Evolutionary conservation across 805 yeast genomes (phyloP).

Genomic region (Ascoidea asiatica): DNA sequence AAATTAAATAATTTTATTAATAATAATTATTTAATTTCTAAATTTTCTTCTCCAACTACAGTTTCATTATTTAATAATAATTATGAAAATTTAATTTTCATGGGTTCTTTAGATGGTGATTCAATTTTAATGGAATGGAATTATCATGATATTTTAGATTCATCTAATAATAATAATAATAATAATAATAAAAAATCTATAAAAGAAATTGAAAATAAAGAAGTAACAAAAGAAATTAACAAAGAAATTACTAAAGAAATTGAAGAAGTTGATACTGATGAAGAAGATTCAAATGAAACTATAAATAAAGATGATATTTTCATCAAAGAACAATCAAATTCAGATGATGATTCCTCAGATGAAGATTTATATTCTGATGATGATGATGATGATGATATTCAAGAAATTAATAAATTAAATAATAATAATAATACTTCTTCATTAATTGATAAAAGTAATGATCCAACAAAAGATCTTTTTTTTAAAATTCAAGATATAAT

Average conservation of each 20-base stretch:
- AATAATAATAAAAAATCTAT: background rate
- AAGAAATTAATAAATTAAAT: conserved; percentile 9
- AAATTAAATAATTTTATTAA: conserved; percentile 1
- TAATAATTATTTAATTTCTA: background rate
- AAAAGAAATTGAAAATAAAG: background rate
- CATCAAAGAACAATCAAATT: background rate
- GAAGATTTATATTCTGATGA: conserved; percentile 3
- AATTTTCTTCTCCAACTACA: conserved; percentile 2
- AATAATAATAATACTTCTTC: background rate
- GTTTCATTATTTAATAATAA: conserved; percentile 1
- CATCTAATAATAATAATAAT: background rate
- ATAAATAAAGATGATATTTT: background rate
- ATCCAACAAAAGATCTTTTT: conserved; percentile 13
- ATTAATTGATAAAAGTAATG: background rate
- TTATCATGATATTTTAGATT: background rate
- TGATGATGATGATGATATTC: conserved; percentile 12
- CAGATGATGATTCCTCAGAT: background rate
- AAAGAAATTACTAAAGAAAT: background rate
- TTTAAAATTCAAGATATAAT: conserved; percentile 40
- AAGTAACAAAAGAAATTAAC: too few relatives aligned
- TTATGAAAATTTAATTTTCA: conserved; percentile 3
- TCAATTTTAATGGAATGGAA: conserved; percentile 6
- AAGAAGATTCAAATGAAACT: background rate
- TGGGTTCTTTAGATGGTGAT: conserved; percentile 7
- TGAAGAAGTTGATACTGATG: background rate